Conservation (phyloP, 257 asterid genomes). For the Voacanga thouarsii region DNA sequence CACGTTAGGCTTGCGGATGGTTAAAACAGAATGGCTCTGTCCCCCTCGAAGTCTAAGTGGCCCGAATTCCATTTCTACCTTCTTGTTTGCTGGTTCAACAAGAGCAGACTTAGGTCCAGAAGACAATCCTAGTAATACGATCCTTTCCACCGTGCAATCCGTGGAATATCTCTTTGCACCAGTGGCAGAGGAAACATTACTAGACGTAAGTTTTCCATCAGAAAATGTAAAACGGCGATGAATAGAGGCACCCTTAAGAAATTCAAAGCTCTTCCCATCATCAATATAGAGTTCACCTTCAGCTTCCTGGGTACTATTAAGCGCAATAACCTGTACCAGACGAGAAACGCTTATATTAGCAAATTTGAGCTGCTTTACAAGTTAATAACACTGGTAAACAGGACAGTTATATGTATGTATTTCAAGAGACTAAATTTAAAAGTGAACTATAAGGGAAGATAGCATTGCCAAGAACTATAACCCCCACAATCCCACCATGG, state of each 20-base stretch:
- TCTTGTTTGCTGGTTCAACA: constrained; percentile 56
- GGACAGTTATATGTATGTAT: not conserved
- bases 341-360: not conserved
- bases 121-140: constrained; percentile 58
- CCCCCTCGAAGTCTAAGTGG: constrained; percentile 60
- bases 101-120: constrained; percentile 50
- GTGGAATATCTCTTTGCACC: constrained; percentile 38
- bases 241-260: constrained; percentile 62
- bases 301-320: constrained; percentile 78
- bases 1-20: constrained; percentile 81
- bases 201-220: constrained; percentile 56
- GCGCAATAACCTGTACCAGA: constrained; percentile 68
- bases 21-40: constrained; percentile 32
- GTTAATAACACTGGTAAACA: not conserved
- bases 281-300: constrained; percentile 91
- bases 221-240: constrained; percentile 69
- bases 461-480: not conserved
- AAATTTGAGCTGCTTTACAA: not conserved
- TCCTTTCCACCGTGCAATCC: constrained; percentile 64
- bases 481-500: not conserved
- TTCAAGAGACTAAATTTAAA: not conserved
- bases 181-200: constrained; percentile 29
- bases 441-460: not conserved
- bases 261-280: constrained; percentile 90
- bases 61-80: constrained; percentile 53